Conservation (phyloP, 106 monocot genomes). For the Dendrobium chrysotoxum region DNA sequence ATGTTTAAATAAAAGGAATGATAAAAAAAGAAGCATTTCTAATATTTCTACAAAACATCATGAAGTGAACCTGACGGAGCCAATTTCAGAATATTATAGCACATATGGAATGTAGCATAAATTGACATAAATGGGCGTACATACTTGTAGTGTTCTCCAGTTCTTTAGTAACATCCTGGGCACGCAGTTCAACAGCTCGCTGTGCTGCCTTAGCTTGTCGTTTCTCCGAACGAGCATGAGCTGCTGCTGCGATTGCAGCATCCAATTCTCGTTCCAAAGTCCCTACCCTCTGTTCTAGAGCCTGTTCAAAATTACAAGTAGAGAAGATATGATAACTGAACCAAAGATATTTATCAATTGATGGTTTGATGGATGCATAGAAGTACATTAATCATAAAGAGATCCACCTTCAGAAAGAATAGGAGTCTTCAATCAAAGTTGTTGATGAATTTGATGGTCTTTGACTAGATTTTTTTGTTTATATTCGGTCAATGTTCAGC, state of each 20-base stretch:
- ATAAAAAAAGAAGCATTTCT: background rate
- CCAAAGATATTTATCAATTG: background rate
- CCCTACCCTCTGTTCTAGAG: slow-evolving; percentile 85
- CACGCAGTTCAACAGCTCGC: slow-evolving; percentile 65
- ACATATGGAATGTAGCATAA: background rate
- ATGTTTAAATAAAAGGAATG: background rate
- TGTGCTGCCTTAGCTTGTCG: slow-evolving; percentile 82
- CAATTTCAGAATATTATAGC: background rate
- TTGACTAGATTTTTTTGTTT: too few relatives aligned
- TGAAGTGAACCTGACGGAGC: background rate
- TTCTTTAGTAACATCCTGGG: slow-evolving; percentile 74
- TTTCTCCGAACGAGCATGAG: slow-evolving; percentile 86
- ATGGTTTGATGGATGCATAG: background rate
- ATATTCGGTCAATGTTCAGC: background rate
- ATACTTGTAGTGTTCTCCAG: slow-evolving; percentile 97
- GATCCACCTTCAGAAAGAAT: background rate
- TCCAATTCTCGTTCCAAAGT: slow-evolving; percentile 92
- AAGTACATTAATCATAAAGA: background rate
- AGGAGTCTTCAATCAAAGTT: background rate
- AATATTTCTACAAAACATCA: background rate
- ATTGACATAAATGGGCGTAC: slow-evolving; percentile 1
- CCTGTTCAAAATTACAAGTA: slow-evolving; percentile 18
- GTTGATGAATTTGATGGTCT: too few relatives aligned
- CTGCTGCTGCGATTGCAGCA: slow-evolving; percentile 86
- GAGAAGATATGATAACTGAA: background rate